Percentiles rank a stretch among this genome's conserved stretches.
Evolutionary conservation across 169 alveolate species (phyloP).

Genomic region (Plasmodium fragile): DNA sequence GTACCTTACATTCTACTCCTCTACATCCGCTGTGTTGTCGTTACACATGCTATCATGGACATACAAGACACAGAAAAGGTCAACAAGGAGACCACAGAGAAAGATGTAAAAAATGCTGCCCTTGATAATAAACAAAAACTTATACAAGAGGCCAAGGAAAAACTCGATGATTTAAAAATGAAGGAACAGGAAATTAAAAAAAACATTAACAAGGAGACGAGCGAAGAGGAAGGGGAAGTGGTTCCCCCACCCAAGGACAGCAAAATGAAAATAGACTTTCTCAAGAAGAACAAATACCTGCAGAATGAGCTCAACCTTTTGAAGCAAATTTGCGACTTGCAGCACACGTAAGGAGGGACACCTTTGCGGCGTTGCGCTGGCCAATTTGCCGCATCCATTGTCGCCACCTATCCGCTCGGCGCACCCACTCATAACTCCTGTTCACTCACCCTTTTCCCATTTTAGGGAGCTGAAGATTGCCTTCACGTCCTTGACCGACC

Average conservation of each 20-base stretch:
- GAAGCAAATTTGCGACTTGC: conserved; percentile 61
- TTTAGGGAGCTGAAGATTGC: conserved; percentile 62
- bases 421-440: neutral
- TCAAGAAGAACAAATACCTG: conserved; percentile 55
- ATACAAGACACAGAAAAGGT: conserved; percentile 67
- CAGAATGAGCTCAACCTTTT: conserved; percentile 45
- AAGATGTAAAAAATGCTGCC: neutral
- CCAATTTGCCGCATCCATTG: neutral
- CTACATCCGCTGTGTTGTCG: conserved; percentile 90
- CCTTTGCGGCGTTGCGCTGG: neutral
- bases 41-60: conserved; percentile 89
- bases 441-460: neutral
- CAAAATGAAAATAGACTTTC: conserved; percentile 15
- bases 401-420: neutral
- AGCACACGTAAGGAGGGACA: conserved; percentile 35
- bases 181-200: conserved; percentile 73
- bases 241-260: conserved; percentile 12
- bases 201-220: conserved; percentile 57
- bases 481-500: conserved; percentile 54
- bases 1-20: conserved; percentile 88
- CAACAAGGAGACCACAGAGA: neutral
- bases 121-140: conserved; percentile 56
- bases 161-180: conserved; percentile 57
- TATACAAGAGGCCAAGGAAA: conserved; percentile 72
- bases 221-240: conserved; percentile 23